These are phyloP conservation scores for Trichosanthes cucumerina DNA, from an alignment of 306 rosid genomes.

Conservation along the genomic window DNA sequence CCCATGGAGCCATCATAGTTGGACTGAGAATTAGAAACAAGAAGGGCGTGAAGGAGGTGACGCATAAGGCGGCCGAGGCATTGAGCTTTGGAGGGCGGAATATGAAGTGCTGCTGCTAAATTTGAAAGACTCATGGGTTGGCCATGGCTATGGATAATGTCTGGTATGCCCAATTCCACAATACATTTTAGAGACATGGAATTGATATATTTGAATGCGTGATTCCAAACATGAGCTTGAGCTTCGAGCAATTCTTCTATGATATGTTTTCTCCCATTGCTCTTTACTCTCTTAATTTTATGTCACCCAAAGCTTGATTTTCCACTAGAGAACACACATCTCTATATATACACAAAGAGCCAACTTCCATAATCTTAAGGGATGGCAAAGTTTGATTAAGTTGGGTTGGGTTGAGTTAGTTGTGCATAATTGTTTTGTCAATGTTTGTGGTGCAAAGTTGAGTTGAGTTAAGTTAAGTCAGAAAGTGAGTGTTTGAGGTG, in stretches of 20 bases:
- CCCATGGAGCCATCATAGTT: conserved; percentile 14
- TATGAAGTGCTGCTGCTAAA: conserved; percentile 19
- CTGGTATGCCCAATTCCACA: conserved; percentile 20
- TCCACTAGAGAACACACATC: background rate
- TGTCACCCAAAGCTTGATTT: background rate
- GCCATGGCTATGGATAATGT: conserved; percentile 24
- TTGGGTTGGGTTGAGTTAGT: no score
- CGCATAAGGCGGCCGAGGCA: conserved; percentile 28
- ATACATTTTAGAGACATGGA: conserved; percentile 30
- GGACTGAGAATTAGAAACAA: conserved; percentile 8
- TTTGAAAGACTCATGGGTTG: conserved; percentile 36
- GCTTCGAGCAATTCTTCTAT: background rate
- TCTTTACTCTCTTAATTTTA: background rate
- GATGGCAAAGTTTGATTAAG: no score
- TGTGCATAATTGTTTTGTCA: no score
- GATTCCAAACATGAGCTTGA: conserved; percentile 24
- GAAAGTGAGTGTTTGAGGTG: no score
- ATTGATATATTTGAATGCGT: conserved; percentile 17
- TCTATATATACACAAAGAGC: no score
- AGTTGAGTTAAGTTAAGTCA: no score
- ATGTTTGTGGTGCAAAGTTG: no score
- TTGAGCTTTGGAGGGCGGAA: conserved; percentile 23
- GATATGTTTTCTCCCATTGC: background rate
- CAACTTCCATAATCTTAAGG: no score
- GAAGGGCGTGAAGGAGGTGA: conserved; percentile 5